Base-by-base conservation (phyloP, 2,329 filamentous ascomycete species). In the Pseudohalonectria lignicola region DNA sequence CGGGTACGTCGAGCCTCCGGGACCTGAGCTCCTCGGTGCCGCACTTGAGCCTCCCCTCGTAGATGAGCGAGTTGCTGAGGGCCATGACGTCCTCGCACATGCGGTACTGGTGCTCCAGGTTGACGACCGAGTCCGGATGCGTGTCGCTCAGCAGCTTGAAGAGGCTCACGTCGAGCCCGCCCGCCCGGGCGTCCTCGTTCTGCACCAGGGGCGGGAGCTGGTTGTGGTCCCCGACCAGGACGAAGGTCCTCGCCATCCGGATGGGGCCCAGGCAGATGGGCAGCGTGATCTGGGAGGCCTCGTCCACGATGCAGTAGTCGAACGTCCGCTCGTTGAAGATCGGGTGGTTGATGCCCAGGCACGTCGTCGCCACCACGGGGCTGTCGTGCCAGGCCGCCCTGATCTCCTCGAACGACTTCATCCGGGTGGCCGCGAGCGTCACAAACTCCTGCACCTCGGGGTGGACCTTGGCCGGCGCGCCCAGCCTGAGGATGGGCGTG, bases 31-130 rank as follows among this genome's bases (percentile, higher is more conserved):
- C 68, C 34, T 82, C 70, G 4, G 80, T 94, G 18, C 92, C 92
- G 53, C 92, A 98, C 51, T 92, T 90, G 28, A 98, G 71, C 26
- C 79, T 76, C 4, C 88, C 90, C n/a, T 80, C 70, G 61, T 98
- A 98, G 50, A 98, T 95, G 40, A 98, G 72, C 1, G 76, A 83
- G 57, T 95, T 98, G 45, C 86, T 93, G 12, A 98, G 71, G 2
- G 81, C 73, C 90, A 96, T 96, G 43, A 98, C 84, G 44, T 98
- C 92, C 48, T 92, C 84, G 51, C 86, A 94, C 92, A 98, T 98
- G 43, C 92, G 86, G 55, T 98, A 98, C 55, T 98, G 92, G 52
- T 95, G 87, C 50, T 92, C 87, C 2, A 98, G 73, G 45, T 84
- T 94, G 44, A 93, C 86, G 2, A 98, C 88, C 1, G 87, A 87